Evolutionary conservation across 225 moss, liverwort and hornwort genomes (phyloP).

Genomic region (Rhytidiadelphus loreus): DNA sequence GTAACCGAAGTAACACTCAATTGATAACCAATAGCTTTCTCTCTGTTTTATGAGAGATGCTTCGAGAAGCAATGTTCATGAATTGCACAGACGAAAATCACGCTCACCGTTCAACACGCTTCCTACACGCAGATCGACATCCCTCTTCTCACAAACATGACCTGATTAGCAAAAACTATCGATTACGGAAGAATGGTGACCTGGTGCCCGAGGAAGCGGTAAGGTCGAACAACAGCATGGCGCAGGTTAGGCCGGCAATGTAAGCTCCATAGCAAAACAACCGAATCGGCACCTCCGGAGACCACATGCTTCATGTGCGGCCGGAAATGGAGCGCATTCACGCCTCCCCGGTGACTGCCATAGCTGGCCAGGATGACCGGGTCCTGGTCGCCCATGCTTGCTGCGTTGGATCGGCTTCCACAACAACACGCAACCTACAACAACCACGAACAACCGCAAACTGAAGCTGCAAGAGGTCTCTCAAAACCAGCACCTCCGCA

Average conservation of each 20-base stretch:
- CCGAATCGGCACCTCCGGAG: slow-evolving; percentile 70
- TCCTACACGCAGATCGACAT: not conserved
- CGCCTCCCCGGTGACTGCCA: slow-evolving; percentile 81
- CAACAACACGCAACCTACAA: not conserved
- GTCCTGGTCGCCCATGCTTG: slow-evolving; percentile 61
- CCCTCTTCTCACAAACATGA: not conserved
- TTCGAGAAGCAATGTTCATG: not conserved
- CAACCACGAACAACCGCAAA: not conserved
- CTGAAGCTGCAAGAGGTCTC: not conserved
- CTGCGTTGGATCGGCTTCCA: not conserved
- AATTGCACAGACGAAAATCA: not conserved
- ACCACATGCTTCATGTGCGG: slow-evolving; percentile 96
- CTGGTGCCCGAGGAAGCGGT: slow-evolving; percentile 84
- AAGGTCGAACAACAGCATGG: slow-evolving; percentile 81
- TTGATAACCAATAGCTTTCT: not conserved
- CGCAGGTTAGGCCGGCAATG: slow-evolving; percentile 83
- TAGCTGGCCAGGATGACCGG: slow-evolving; percentile 75
- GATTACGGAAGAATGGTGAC: slow-evolving; percentile 17
- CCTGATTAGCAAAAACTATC: not conserved
- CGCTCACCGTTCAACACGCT: not conserved
- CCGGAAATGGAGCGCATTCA: slow-evolving; percentile 64
- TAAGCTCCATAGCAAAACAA: slow-evolving; percentile 87
- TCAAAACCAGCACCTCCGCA: not conserved
- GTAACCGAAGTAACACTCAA: not conserved
- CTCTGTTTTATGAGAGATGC: not conserved